These are phyloP conservation scores for Pachyrhizus erosus DNA, from an alignment of 306 rosid species.

Conservation along the genomic window DNA sequence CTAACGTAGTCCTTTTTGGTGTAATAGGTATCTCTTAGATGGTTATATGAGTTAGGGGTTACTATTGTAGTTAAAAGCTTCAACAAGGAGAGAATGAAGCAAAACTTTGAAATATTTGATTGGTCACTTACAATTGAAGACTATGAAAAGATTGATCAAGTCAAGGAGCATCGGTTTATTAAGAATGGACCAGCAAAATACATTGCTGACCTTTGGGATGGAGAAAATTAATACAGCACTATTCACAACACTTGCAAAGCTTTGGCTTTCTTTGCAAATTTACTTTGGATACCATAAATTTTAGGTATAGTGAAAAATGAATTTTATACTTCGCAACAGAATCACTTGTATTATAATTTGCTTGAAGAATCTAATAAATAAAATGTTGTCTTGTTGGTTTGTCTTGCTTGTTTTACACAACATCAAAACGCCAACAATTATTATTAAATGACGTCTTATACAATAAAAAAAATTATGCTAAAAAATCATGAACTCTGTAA, in stretches of 20 bases:
- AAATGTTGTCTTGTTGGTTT: no score
- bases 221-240: conserved; percentile 1
- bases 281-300: neutral
- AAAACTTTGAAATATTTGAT: conserved; percentile 59
- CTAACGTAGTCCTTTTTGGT: neutral
- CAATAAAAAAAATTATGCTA: no score
- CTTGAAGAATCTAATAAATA: no score
- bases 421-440: no score
- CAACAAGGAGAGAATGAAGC: conserved; percentile 57
- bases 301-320: neutral
- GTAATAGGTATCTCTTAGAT: conserved; percentile 56
- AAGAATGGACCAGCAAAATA: conserved; percentile 29
- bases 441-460: no score
- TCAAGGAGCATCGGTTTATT: neutral
- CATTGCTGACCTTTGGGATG: conserved; percentile 36
- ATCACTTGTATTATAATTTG: neutral
- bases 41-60: conserved; percentile 57
- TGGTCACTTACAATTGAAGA: conserved; percentile 55
- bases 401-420: no score
- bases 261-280: neutral
- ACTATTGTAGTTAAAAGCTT: conserved; percentile 56
- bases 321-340: neutral
- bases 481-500: no score
- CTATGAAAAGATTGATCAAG: conserved; percentile 45
- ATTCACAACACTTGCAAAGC: neutral